Conservation (phyloP, 768 basidiomycete species). For the Boletus barrowsii region DNA sequence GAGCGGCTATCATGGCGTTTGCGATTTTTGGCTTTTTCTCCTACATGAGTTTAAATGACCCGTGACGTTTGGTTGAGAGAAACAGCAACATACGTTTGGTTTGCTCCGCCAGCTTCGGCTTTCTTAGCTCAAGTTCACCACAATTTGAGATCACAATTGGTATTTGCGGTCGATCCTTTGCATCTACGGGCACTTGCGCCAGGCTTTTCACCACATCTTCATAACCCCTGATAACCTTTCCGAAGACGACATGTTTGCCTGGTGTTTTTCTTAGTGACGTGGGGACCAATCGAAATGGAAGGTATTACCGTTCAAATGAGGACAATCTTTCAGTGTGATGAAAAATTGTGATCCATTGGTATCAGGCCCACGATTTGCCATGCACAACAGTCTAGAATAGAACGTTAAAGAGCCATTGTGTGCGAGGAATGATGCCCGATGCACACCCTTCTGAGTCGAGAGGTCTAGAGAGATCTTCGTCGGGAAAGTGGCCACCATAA, state of each 20-base stretch:
- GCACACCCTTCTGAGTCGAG: constrained; percentile 64
- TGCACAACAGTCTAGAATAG: constrained; percentile 64
- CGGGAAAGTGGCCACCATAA: constrained; percentile 70
- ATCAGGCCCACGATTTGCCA: constrained; percentile 84
- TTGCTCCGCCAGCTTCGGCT: constrained; percentile 8
- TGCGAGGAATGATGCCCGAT: not conserved
- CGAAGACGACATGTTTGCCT: constrained; percentile 63
- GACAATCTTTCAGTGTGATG: constrained; percentile 71
- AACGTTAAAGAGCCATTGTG: not conserved
- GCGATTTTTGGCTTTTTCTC: constrained; percentile 6
- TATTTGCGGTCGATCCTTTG: constrained; percentile 66
- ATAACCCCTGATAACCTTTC: constrained; percentile 57
- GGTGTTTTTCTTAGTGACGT: not conserved
- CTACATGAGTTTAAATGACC: not conserved
- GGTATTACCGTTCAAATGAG: constrained; percentile 65
- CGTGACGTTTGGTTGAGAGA: not conserved
- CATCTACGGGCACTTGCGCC: constrained; percentile 64
- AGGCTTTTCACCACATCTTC: constrained; percentile 58
- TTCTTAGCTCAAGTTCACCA: constrained; percentile 79
- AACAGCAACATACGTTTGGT: constrained; percentile 11
- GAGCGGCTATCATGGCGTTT: constrained; percentile 25
- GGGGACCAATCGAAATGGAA: not conserved
- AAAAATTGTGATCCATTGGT: constrained; percentile 91
- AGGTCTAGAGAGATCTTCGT: constrained; percentile 67
- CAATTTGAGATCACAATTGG: constrained; percentile 73